Base-by-base conservation (phyloP, 2,329 filamentous ascomycete species). In the Plenodomus biglobosus region DNA sequence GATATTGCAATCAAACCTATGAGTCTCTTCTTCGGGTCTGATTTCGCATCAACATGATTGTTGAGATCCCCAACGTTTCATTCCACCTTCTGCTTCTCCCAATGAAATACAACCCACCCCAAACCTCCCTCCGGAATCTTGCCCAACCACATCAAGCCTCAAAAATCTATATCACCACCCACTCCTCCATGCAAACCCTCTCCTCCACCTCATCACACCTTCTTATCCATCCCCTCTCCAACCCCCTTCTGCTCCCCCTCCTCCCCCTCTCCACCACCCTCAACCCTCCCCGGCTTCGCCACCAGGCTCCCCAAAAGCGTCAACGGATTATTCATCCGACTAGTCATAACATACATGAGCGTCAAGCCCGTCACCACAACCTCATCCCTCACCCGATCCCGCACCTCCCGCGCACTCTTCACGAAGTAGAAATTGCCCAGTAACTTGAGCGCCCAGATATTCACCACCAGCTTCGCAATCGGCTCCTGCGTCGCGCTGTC, bases 391-490 rank as follows among this genome's bases (percentile, higher is more conserved):
- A 44, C 30, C 19, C 48, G 44, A 27, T 53, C 51, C 3, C 39
- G 38, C 8, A 62, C 38, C 13, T 48, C 32, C 1, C 38, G 42
- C 3, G 37, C 46, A 8, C 32, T 38, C 42, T 56, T 43, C 24
- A 53, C 50, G 37, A 62, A 62, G 19, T 54, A 41, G 20, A 62
- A 54, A 17, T 56, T 58, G 1, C 59, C 59, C 8, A 62, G 52
- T 38, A 56, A 40, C 45, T 52, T 59, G 17, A 61, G 3, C 1
- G 56, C 54, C 58, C 58, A 62, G 15, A 39, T 38, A 21, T 61
- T 61, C 15, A 50, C 51, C 0, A 44, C 44, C 35, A 62, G 53
- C 37, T 58, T 59, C 5, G 59, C 59, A 22, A 62, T 54, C 3
- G 58, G 42, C 6, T 49, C 18, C 17, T 62, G 59, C 2, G 54